These are phyloP conservation scores for Globisporangium okanoganense DNA, from an alignment of 352 stramenopile species.

Conservation along the genomic window DNA sequence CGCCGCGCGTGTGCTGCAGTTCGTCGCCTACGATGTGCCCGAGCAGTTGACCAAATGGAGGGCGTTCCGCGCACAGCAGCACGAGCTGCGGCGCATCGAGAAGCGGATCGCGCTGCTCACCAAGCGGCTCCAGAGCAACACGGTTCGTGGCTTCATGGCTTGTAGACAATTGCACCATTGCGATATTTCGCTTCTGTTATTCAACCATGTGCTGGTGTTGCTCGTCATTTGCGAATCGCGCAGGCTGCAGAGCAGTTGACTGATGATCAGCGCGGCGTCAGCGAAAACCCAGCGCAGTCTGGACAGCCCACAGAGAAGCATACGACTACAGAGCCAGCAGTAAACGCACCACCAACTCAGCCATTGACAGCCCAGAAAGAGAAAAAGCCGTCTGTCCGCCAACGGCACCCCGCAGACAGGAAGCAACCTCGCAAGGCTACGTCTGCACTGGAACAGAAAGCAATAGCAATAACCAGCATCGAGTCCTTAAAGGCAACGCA, in stretches of 20 bases:
- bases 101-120: conserved; percentile 20
- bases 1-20: conserved; percentile 24
- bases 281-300: background rate
- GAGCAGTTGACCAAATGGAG: conserved; percentile 37
- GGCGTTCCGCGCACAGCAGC: conserved; percentile 33
- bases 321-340: background rate
- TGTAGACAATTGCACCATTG: background rate
- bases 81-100: conserved; percentile 34
- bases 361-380: background rate
- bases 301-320: background rate
- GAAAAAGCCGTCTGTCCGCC: background rate
- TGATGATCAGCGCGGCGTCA: background rate
- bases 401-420: background rate
- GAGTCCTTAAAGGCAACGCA: background rate
- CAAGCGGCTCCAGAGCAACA: background rate
- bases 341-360: background rate
- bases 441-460: background rate
- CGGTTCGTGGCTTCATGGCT: background rate
- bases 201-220: background rate
- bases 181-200: background rate
- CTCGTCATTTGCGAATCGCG: background rate
- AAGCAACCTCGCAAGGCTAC: background rate
- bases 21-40: conserved; percentile 26
- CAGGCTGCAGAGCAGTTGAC: background rate
- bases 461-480: background rate